These are phyloP conservation scores for Candida pini DNA, from an alignment of 805 yeast species.

Conservation along the genomic window DNA sequence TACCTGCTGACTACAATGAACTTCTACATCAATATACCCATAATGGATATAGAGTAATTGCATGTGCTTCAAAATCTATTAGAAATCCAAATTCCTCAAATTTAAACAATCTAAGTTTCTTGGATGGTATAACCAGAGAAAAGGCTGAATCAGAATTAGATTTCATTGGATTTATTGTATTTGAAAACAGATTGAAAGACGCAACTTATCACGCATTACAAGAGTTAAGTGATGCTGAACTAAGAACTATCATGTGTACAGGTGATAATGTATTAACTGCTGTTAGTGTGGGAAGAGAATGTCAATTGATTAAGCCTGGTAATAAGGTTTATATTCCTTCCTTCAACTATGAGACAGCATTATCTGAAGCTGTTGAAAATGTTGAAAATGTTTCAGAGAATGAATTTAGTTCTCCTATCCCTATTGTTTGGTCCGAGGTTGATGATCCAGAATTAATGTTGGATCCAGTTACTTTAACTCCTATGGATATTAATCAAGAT, in stretches of 20 bases:
- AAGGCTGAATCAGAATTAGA: constrained; percentile 62
- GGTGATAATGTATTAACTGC: constrained; percentile 97
- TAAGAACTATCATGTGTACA: constrained; percentile 92
- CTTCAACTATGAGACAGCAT: constrained; percentile 32
- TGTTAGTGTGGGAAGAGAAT: constrained; percentile 84
- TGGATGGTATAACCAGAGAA: constrained; percentile 51
- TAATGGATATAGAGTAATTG: constrained; percentile 91
- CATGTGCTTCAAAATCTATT: constrained; percentile 64
- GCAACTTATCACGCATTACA: constrained; percentile 58
- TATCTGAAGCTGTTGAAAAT: constrained; percentile 1
- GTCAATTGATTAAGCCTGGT: constrained; percentile 51
- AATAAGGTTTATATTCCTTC: constrained; percentile 57
- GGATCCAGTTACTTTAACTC: constrained; percentile 59
- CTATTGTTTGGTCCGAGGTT: constrained; percentile 63
- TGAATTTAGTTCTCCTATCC: constrained; percentile 11
- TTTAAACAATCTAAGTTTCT: constrained; percentile 39
- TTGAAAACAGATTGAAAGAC: constrained; percentile 83
- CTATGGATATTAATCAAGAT: constrained; percentile 31
- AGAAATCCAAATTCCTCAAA: constrained; percentile 12
- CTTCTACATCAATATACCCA: constrained; percentile 82
- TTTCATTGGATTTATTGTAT: constrained; percentile 84
- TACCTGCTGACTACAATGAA: constrained; percentile 73
- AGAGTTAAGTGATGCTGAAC: constrained; percentile 57
- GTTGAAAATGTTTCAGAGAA: constrained; percentile 11
- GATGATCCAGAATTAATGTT: constrained; percentile 49